Conservation (phyloP, 306 rosid genomes). For the Inga oerstediana region DNA sequence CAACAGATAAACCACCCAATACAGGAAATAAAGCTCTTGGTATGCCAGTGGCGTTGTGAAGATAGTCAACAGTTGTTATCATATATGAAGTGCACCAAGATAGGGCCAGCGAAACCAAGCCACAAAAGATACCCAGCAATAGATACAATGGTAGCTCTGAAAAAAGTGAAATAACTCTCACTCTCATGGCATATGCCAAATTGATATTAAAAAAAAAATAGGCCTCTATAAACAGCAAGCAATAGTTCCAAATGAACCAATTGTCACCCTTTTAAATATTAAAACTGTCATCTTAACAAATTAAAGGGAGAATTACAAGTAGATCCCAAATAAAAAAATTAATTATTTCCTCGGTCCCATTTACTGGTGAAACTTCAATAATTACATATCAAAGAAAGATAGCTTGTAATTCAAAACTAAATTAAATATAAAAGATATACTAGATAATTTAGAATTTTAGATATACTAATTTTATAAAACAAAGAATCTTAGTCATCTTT, state of each 20-base stretch:
- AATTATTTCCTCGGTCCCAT: background rate
- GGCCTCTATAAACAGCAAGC: slow-evolving; percentile 20
- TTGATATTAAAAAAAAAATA: slow-evolving; percentile 6
- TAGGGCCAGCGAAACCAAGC: slow-evolving; percentile 78
- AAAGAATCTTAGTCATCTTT: background rate
- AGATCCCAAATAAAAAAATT: background rate
- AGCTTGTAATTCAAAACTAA: background rate
- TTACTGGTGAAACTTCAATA: background rate
- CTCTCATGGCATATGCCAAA: slow-evolving; percentile 37
- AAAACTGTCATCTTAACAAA: background rate
- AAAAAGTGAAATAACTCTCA: slow-evolving; percentile 51
- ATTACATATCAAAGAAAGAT: background rate
- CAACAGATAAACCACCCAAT: slow-evolving; percentile 81
- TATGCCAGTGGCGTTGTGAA: slow-evolving; percentile 58
- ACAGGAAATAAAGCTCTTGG: slow-evolving; percentile 69
- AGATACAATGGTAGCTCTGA: slow-evolving; percentile 97
- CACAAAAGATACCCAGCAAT: slow-evolving; percentile 85
- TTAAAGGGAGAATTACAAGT: background rate
- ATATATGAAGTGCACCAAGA: slow-evolving; percentile 84
- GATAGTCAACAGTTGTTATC: slow-evolving; percentile 56
- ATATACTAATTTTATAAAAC: background rate
- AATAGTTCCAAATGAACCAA: slow-evolving; percentile 14
- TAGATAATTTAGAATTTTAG: background rate
- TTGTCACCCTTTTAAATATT: background rate
- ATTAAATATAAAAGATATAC: background rate